These are phyloP conservation scores for Perkinsus marinus DNA, from an alignment of 169 alveolate species.

Conservation along the genomic window DNA sequence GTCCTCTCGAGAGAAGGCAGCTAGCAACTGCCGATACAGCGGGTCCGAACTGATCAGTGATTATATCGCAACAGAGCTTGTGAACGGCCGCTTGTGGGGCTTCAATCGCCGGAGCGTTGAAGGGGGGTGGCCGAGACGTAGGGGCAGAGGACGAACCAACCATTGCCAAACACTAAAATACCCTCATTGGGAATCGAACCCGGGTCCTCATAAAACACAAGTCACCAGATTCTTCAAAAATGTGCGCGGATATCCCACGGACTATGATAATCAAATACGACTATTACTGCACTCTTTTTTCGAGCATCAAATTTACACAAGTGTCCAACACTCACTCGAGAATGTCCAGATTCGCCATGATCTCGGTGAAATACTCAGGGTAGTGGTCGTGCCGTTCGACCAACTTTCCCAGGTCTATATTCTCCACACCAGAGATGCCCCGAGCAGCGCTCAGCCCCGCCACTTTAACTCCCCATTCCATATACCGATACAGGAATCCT, in stretches of 20 bases:
- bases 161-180: background rate
- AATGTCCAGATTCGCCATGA: background rate
- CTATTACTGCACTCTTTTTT: too few relatives aligned
- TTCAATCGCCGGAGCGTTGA: background rate
- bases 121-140: background rate
- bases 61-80: background rate
- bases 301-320: too few relatives aligned
- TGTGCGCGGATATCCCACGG: constrained; percentile 7
- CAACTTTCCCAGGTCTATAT: constrained; percentile 25
- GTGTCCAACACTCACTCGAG: background rate
- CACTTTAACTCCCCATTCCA: constrained; percentile 62
- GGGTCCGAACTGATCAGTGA: background rate
- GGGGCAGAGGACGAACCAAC: background rate
- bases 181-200: background rate
- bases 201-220: background rate
- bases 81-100: background rate
- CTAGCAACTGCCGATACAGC: background rate
- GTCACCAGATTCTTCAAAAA: background rate
- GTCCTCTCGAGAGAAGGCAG: background rate
- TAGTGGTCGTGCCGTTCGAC: constrained; percentile 31
- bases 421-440: constrained; percentile 31
- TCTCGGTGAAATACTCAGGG: background rate
- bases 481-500: constrained; percentile 71
- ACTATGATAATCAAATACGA: background rate
- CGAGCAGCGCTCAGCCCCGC: constrained; percentile 36